Evolutionary conservation across 2,329 filamentous ascomycete species (phyloP).

Genomic region (Aspergillus sp.): DNA sequence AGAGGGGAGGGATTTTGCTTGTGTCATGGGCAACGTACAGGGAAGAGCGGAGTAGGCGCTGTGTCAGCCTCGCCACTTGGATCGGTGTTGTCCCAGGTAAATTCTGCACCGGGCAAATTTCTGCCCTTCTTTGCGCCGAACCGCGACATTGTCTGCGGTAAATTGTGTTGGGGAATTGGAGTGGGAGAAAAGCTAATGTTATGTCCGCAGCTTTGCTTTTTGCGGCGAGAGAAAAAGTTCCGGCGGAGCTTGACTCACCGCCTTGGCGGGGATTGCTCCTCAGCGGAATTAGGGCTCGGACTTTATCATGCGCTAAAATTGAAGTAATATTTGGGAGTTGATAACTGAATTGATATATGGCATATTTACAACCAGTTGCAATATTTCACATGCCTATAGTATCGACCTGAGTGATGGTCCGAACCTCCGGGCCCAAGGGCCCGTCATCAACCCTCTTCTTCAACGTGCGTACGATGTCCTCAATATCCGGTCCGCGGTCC

Average conservation of each 20-base stretch:
- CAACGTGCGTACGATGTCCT: conserved; percentile 42
- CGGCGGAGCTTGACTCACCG: conserved; percentile 23
- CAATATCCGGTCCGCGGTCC: conserved; percentile 33
- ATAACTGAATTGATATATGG: no score
- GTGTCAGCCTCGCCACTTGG: conserved; percentile 41
- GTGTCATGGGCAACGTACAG: conserved; percentile 34
- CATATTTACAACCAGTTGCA: not conserved
- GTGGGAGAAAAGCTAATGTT: not conserved
- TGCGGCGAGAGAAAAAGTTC: conserved; percentile 23
- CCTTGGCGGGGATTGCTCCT: conserved; percentile 11
- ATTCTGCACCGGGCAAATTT: conserved; percentile 42
- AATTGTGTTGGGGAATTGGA: not conserved
- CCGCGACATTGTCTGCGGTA: conserved; percentile 36
- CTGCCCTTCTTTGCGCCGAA: conserved; percentile 39
- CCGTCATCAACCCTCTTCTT: conserved; percentile 43
- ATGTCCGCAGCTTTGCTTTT: no score
- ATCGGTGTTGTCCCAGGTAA: conserved; percentile 39
- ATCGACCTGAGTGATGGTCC: conserved; percentile 34
- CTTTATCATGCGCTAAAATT: not conserved
- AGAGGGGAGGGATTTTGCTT: not conserved
- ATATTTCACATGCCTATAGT: conserved; percentile 33
- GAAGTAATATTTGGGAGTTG: no score
- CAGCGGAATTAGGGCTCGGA: not conserved
- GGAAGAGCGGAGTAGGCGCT: conserved; percentile 49
- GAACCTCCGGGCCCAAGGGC: conserved; percentile 37